A percentile compares a stretch with the other conserved stretches of the same genome.
These are phyloP conservation scores for Aureoboletus auriporus DNA, from an alignment of 768 basidiomycete genomes.

Conservation along the genomic window DNA sequence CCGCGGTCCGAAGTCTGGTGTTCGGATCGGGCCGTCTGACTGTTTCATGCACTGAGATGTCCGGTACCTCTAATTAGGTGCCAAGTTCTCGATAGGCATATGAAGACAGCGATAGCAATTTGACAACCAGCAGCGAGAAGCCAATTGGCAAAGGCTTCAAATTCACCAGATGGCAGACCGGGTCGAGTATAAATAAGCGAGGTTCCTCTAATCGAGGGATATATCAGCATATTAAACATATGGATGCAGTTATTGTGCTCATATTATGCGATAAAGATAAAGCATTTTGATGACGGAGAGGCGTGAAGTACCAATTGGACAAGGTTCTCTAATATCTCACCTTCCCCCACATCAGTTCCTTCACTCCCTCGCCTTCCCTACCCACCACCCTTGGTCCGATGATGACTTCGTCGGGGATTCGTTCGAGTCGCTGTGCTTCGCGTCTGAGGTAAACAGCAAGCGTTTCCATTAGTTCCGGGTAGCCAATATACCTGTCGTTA, in stretches of 20 bases:
- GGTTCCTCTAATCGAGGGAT: neutral
- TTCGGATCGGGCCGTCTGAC: neutral
- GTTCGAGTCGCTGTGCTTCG: slow-evolving; percentile 69
- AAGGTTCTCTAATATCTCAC: slow-evolving; percentile 12
- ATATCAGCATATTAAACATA: slow-evolving; percentile 2
- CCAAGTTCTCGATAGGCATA: no score
- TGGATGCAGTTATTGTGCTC: neutral
- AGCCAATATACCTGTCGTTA: slow-evolving; percentile 61
- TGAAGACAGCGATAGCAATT: neutral
- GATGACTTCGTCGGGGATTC: slow-evolving; percentile 39
- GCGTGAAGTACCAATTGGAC: neutral
- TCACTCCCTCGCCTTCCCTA: slow-evolving; percentile 29
- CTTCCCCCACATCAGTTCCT: slow-evolving; percentile 27
- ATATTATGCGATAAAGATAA: slow-evolving; percentile 1
- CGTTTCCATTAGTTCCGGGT: slow-evolving; percentile 70
- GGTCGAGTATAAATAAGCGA: neutral
- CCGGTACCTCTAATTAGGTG: no score
- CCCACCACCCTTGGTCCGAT: slow-evolving; percentile 32
- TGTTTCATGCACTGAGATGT: neutral
- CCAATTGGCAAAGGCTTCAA: no score
- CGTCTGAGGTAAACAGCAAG: slow-evolving; percentile 67
- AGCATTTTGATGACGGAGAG: neutral
- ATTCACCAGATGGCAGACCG: neutral
- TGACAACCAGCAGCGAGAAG: neutral
- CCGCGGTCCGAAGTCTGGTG: neutral